Conservation (phyloP, 495 filamentous ascomycete genomes). For the Physcia stellaris region DNA sequence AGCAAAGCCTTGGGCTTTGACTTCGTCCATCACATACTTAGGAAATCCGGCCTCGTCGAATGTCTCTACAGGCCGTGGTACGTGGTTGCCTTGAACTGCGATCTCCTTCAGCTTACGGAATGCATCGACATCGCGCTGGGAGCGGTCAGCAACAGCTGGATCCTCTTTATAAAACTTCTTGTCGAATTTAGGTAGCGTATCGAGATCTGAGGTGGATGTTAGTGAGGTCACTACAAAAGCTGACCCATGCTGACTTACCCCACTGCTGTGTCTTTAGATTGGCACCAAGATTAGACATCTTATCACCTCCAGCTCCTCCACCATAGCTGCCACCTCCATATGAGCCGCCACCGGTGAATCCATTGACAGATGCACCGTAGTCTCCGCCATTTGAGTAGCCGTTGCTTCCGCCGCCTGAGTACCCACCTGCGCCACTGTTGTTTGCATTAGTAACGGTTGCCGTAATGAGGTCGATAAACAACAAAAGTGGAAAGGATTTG, state of each 20-base stretch:
- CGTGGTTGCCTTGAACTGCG: conserved; percentile 56
- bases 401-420: conserved; percentile 37
- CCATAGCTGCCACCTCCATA: conserved; percentile 35
- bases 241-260: no score
- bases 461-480: conserved; percentile 18
- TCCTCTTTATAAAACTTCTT: conserved; percentile 99
- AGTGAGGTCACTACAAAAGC: no score
- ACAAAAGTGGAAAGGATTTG: not conserved
- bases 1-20: conserved; percentile 91
- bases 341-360: conserved; percentile 36
- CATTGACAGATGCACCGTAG: conserved; percentile 11
- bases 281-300: conserved; percentile 84
- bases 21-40: conserved; percentile 90
- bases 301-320: conserved; percentile 61
- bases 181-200: conserved; percentile 83
- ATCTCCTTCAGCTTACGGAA: conserved; percentile 77
- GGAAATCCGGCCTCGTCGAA: conserved; percentile 98
- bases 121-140: conserved; percentile 64
- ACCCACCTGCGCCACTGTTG: conserved; percentile 32
- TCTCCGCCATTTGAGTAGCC: conserved; percentile 30
- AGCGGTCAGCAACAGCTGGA: conserved; percentile 57
- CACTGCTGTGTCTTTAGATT: conserved; percentile 73
- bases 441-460: conserved; percentile 29
- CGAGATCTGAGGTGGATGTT: conserved; percentile 52
- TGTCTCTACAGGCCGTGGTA: conserved; percentile 85